A percentile compares a stretch with the other conserved stretches of the same genome.
These are phyloP conservation scores for Wickerhamomyces sp. DNA, from an alignment of 1,139 yeast genomes.

Conservation along the genomic window DNA sequence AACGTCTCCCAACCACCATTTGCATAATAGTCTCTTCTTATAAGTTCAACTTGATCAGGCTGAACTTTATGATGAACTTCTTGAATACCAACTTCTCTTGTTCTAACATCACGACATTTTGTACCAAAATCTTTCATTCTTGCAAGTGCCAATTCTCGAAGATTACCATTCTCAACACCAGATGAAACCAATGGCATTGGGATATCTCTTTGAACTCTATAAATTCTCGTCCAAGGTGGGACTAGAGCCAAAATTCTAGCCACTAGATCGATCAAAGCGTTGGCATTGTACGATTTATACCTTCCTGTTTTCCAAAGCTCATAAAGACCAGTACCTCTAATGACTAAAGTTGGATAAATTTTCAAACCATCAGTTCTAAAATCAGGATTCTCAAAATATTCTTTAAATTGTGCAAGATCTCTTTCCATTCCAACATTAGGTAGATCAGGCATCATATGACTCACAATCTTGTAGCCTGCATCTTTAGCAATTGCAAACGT, in stretches of 20 bases:
- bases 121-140: slow-evolving; percentile 99
- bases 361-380: slow-evolving; percentile 97
- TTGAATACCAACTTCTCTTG: slow-evolving; percentile 98
- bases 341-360: slow-evolving; percentile 91
- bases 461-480: slow-evolving; percentile 95
- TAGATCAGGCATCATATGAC: slow-evolving; percentile 99
- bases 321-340: slow-evolving; percentile 94
- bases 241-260: slow-evolving; percentile 93
- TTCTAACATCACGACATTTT: slow-evolving; percentile 93
- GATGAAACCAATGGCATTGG: slow-evolving; percentile 99
- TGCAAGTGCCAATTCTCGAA: slow-evolving; percentile 91
- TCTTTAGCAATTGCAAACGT: slow-evolving; percentile 95
- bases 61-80: slow-evolving; percentile 96
- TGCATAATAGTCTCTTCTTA: slow-evolving; percentile 93
- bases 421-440: slow-evolving; percentile 99
- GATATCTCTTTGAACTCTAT: slow-evolving; percentile 96
- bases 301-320: slow-evolving; percentile 97
- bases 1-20: slow-evolving; percentile 99
- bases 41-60: slow-evolving; percentile 95
- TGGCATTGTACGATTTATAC: slow-evolving; percentile 91
- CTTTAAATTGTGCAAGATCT: slow-evolving; percentile 91
- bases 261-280: slow-evolving; percentile 87
- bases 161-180: slow-evolving; percentile 97
- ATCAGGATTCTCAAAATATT: slow-evolving; percentile 94
- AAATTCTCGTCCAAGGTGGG: slow-evolving; percentile 99